Conservation (phyloP, 2,329 filamentous ascomycete genomes). For the Herpotrichia juniperi region DNA sequence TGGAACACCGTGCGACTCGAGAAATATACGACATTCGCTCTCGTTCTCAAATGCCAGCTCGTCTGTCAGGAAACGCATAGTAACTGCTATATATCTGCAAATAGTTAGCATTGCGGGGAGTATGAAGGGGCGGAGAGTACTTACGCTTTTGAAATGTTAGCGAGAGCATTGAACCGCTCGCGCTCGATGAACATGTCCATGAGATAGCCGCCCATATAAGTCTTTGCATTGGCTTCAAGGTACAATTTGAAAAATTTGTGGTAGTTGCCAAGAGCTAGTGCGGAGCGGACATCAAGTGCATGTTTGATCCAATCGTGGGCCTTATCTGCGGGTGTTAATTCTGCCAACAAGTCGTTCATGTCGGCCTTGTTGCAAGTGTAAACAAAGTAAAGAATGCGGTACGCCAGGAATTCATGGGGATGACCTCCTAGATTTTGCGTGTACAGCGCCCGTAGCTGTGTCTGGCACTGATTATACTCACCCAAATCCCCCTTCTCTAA, state of each 20-base stretch:
- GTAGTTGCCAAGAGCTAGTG: slow-evolving; percentile 92
- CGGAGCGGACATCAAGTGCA: slow-evolving; percentile 87
- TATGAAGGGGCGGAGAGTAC: slow-evolving; percentile 46
- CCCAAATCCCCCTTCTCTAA: slow-evolving; percentile 98
- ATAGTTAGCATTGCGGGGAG: slow-evolving; percentile 57
- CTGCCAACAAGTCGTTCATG: slow-evolving; percentile 96
- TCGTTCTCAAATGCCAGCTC: slow-evolving; percentile 96
- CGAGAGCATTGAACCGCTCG: slow-evolving; percentile 87
- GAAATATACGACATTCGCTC: slow-evolving; percentile 86
- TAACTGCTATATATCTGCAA: slow-evolving; percentile 86
- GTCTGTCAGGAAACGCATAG: slow-evolving; percentile 89
- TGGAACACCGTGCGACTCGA: slow-evolving; percentile 79
- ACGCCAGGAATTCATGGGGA: slow-evolving; percentile 95
- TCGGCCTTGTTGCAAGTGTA: slow-evolving; percentile 98
- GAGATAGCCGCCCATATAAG: slow-evolving; percentile 90
- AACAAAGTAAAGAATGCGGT: slow-evolving; percentile 99
- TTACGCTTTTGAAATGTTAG: slow-evolving; percentile 94
- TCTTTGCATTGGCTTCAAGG: slow-evolving; percentile 74
- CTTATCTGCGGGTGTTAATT: slow-evolving; percentile 98
- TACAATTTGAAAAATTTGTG: slow-evolving; percentile 98
- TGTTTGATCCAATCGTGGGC: slow-evolving; percentile 83
- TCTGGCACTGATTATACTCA: slow-evolving; percentile 99
- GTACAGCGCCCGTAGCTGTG: slow-evolving; percentile 92
- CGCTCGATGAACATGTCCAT: slow-evolving; percentile 99
- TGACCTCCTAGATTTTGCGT: slow-evolving; percentile 85